These are phyloP conservation scores for Mixia osmundae DNA, from an alignment of 1,284 basidiomycete species.

Conservation along the genomic window DNA sequence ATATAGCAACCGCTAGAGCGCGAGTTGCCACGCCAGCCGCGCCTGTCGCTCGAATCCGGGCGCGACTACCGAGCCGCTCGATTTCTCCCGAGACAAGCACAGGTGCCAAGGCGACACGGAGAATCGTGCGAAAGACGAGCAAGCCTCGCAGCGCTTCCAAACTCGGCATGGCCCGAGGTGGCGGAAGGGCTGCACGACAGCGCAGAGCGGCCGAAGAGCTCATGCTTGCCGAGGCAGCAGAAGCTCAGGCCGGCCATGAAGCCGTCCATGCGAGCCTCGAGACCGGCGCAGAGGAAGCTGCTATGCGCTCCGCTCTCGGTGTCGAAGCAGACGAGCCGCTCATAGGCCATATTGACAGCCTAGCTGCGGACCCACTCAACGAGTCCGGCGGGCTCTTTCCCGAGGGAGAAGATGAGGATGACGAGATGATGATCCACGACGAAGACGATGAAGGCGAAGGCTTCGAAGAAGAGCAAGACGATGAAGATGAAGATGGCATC, in stretches of 20 bases:
- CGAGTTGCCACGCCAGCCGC: too few relatives aligned
- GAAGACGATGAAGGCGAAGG: slow-evolving; percentile 6
- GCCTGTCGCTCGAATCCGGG: too few relatives aligned
- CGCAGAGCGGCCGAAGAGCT: too few relatives aligned
- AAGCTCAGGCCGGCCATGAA: slow-evolving; percentile 2
- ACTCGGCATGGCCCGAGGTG: too few relatives aligned
- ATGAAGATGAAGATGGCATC: slow-evolving; percentile 25
- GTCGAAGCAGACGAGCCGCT: slow-evolving; percentile 5
- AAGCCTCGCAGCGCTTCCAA: too few relatives aligned
- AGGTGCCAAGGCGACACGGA: too few relatives aligned
- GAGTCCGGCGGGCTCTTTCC: neutral
- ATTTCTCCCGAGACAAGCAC: too few relatives aligned
- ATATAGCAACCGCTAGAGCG: too few relatives aligned
- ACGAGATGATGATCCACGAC: slow-evolving; percentile 12
- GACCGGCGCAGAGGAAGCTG: neutral
- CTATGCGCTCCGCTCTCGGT: neutral
- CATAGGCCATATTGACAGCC: too few relatives aligned
- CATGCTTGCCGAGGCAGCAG: neutral
- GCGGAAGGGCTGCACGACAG: too few relatives aligned
- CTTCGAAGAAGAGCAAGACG: slow-evolving; percentile 29
- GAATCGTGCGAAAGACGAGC: too few relatives aligned
- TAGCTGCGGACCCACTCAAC: neutral
- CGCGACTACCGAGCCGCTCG: too few relatives aligned
- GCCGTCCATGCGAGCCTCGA: slow-evolving; percentile 1
- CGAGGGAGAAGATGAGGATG: slow-evolving; percentile 28